Evolutionary conservation across 306 rosid genomes (phyloP).

Genomic region (Rubus parviflorus): DNA sequence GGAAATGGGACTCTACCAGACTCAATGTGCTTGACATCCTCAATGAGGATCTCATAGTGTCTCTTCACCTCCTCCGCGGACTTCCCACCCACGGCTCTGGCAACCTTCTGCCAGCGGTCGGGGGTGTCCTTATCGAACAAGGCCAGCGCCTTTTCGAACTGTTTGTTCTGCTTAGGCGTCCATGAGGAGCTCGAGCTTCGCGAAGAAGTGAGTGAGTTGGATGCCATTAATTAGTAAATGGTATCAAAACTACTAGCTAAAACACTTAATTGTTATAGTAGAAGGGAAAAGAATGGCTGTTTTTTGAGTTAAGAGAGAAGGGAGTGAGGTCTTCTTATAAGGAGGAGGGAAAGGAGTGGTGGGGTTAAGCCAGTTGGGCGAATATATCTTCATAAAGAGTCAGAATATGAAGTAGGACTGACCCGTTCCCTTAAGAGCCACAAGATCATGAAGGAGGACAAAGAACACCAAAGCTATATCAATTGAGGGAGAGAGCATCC

Average conservation of each 20-base stretch:
- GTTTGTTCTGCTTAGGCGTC: slow-evolving; percentile 66
- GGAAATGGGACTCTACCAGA: slow-evolving; percentile 62
- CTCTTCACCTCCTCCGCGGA: slow-evolving; percentile 69
- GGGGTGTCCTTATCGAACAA: slow-evolving; percentile 65
- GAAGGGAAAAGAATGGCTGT: neutral
- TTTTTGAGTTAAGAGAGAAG: slow-evolving; percentile 27
- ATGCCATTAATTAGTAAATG: slow-evolving; percentile 40
- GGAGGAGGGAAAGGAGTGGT: slow-evolving; percentile 45
- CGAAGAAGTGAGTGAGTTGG: slow-evolving; percentile 34
- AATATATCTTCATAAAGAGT: slow-evolving; percentile 57
- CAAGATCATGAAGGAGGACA: slow-evolving; percentile 34
- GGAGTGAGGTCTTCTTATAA: slow-evolving; percentile 42
- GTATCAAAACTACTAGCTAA: neutral
- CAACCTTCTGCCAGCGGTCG: slow-evolving; percentile 81
- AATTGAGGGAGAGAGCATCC: slow-evolving; percentile 42
- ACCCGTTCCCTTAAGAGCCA: slow-evolving; percentile 49
- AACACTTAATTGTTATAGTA: neutral
- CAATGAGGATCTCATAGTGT: slow-evolving; percentile 71
- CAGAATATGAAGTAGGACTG: slow-evolving; percentile 32
- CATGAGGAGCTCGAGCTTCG: slow-evolving; percentile 51
- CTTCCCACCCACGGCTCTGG: slow-evolving; percentile 61
- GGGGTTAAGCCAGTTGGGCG: slow-evolving; percentile 43
- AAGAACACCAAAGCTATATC: slow-evolving; percentile 33
- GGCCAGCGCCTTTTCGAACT: slow-evolving; percentile 73
- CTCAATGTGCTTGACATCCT: slow-evolving; percentile 69